These are phyloP conservation scores for Apiosordaria backusii DNA, from an alignment of 495 filamentous ascomycete genomes.

Conservation along the genomic window DNA sequence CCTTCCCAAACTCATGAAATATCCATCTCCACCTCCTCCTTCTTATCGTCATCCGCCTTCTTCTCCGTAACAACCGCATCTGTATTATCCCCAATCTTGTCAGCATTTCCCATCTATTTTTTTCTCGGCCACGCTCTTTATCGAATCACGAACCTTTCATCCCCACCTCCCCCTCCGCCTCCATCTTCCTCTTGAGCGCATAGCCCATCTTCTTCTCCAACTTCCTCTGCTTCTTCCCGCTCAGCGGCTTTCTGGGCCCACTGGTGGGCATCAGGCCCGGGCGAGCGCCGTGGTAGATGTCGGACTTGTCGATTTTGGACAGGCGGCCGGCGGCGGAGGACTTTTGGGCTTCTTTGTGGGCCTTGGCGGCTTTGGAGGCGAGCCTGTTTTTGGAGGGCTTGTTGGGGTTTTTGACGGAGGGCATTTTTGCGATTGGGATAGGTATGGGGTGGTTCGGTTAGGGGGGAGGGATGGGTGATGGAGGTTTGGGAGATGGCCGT, in stretches of 20 bases:
- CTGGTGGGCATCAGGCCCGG: conserved; percentile 42
- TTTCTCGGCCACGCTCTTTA: too few relatives aligned
- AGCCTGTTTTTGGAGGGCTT: conserved; percentile 42
- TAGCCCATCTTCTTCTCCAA: conserved; percentile 39
- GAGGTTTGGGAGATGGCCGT: background rate
- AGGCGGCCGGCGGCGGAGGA: conserved; percentile 21
- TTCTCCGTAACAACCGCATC: background rate
- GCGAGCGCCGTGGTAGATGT: conserved; percentile 35
- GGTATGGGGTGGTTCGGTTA: background rate
- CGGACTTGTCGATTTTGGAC: conserved; percentile 31
- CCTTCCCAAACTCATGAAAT: background rate
- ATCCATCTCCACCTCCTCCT: conserved; percentile 23
- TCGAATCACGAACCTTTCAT: conserved; percentile 43
- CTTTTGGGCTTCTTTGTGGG: conserved; percentile 29
- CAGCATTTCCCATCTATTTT: too few relatives aligned
- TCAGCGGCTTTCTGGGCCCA: conserved; percentile 38
- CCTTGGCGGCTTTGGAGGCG: conserved; percentile 32
- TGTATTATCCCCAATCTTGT: background rate
- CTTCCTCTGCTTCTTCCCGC: conserved; percentile 45
- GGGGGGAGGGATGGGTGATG: background rate
- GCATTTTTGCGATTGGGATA: conserved; percentile 29
- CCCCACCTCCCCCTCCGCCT: conserved; percentile 37
- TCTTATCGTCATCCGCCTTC: conserved; percentile 5
- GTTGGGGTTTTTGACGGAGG: conserved; percentile 48
- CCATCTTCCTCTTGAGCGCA: conserved; percentile 42